Conservation (phyloP, 805 yeast species). For the Torulaspora quercuum region DNA sequence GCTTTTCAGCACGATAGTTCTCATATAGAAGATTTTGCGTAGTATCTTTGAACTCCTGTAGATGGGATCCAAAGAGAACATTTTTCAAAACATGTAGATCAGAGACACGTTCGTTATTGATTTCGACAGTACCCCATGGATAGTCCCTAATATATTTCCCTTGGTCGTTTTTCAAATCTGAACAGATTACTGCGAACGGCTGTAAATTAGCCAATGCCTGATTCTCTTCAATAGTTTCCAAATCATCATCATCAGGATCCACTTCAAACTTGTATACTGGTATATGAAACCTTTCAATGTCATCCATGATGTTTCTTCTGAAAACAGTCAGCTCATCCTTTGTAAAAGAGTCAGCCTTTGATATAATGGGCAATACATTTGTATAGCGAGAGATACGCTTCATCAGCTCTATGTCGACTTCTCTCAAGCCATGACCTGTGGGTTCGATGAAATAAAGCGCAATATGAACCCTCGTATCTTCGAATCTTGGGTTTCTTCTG, state of each 20-base stretch:
- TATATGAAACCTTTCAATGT: slow-evolving; percentile 63
- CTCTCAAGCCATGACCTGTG: slow-evolving; percentile 74
- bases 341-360: slow-evolving; percentile 71
- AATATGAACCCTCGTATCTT: slow-evolving; percentile 73
- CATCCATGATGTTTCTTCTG: slow-evolving; percentile 56
- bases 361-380: slow-evolving; percentile 67
- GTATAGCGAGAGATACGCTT: slow-evolving; percentile 66
- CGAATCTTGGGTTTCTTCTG: slow-evolving; percentile 77
- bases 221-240: slow-evolving; percentile 67
- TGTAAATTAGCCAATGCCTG: slow-evolving; percentile 58
- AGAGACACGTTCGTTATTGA: slow-evolving; percentile 49
- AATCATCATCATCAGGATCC: slow-evolving; percentile 70
- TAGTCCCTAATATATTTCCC: slow-evolving; percentile 65
- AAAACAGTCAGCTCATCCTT: slow-evolving; percentile 53
- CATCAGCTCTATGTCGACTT: slow-evolving; percentile 69
- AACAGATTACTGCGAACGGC: slow-evolving; percentile 70
- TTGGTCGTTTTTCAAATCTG: slow-evolving; percentile 54
- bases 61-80: slow-evolving; percentile 77
- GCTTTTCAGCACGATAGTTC: slow-evolving; percentile 72
- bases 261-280: slow-evolving; percentile 70
- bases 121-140: slow-evolving; percentile 62
- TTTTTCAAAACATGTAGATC: slow-evolving; percentile 58
- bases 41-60: slow-evolving; percentile 75
- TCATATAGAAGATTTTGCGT: slow-evolving; percentile 76
- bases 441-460: slow-evolving; percentile 71